These are phyloP conservation scores for Rhodotorula paludigena DNA, from an alignment of 768 basidiomycete genomes.

Conservation along the genomic window DNA sequence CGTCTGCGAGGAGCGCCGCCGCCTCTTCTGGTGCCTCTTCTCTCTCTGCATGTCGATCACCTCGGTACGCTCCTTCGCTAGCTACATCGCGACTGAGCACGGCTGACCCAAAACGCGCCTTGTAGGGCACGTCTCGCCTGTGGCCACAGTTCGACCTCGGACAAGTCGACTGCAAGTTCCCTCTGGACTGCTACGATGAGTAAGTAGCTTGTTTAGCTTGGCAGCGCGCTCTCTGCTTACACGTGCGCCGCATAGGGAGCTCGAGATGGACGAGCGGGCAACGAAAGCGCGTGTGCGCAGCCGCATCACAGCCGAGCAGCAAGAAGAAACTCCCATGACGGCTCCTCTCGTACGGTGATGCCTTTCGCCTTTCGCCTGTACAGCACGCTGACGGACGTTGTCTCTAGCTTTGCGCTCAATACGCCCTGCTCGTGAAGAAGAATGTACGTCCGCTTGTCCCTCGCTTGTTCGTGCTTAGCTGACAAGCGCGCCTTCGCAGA, in stretches of 20 bases:
- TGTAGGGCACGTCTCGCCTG: constrained; percentile 16
- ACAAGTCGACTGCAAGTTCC: constrained; percentile 27
- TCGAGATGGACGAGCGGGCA: constrained; percentile 24
- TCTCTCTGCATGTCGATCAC: constrained; percentile 17
- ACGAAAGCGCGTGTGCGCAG: constrained; percentile 13
- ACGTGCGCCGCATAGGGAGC: constrained; percentile 1
- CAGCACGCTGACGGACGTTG: not conserved
- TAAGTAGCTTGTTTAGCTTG: not conserved
- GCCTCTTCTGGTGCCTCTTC: constrained; percentile 29
- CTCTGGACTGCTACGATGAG: constrained; percentile 32
- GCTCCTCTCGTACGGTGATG: not conserved
- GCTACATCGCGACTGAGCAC: too few species aligned
- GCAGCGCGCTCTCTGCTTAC: not conserved
- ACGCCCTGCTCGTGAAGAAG: constrained; percentile 22
- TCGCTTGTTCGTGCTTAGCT: not conserved
- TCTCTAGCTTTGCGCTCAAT: constrained; percentile 5
- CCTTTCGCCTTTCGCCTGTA: too few species aligned
- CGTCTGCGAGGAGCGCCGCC: constrained; percentile 26
- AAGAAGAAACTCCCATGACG: constrained; percentile 31
- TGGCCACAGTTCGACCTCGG: constrained; percentile 30
- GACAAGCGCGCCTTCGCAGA: not conserved
- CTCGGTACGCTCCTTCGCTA: not conserved
- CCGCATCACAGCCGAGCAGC: not conserved
- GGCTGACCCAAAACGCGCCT: not conserved
- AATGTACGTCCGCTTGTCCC: constrained; percentile 1